Evolutionary conservation across 139 green algal genomes (phyloP).

Genomic region (Penium margaritaceum): DNA sequence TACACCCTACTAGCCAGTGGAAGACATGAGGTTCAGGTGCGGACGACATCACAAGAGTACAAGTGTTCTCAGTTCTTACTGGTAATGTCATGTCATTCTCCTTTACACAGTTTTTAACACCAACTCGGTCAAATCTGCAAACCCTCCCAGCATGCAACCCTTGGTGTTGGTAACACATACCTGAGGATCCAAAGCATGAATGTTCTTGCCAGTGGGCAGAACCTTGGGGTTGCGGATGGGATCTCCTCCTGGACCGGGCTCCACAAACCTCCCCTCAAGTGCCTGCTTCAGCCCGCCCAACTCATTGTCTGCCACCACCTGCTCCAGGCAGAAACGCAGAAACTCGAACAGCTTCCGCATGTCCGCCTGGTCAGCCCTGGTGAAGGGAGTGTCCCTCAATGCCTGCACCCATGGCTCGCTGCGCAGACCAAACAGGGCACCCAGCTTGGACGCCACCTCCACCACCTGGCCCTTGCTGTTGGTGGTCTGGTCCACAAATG

Average conservation of each 20-base stretch:
- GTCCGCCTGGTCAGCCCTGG: conserved; percentile 64
- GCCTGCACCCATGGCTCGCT: conserved; percentile 65
- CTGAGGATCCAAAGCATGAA: conserved; percentile 97
- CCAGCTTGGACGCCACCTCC: conserved; percentile 23
- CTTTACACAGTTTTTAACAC: too few relatives aligned
- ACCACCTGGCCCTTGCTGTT: conserved; percentile 47
- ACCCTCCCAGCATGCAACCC: too few relatives aligned
- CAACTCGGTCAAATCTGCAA: too few relatives aligned
- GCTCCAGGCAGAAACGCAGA: conserved; percentile 89
- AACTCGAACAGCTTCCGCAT: conserved; percentile 83
- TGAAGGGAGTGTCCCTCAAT: conserved; percentile 70
- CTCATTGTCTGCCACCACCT: conserved; percentile 97
- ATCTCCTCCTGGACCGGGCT: conserved; percentile 93
- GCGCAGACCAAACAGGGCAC: conserved; percentile 34
- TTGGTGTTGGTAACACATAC: too few relatives aligned
- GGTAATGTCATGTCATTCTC: too few relatives aligned
- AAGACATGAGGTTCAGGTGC: too few relatives aligned
- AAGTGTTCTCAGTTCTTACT: too few relatives aligned
- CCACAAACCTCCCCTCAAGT: conserved; percentile 80
- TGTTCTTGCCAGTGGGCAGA: conserved; percentile 98
- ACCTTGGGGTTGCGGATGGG: conserved; percentile 96
- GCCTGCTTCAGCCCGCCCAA: conserved; percentile 79
- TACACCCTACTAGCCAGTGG: too few relatives aligned
- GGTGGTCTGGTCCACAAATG: conserved; percentile 82
- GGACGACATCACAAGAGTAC: too few relatives aligned